These are phyloP conservation scores for Pinus albicaulis DNA, from an alignment of 75 land plant genomes.

Conservation along the genomic window DNA sequence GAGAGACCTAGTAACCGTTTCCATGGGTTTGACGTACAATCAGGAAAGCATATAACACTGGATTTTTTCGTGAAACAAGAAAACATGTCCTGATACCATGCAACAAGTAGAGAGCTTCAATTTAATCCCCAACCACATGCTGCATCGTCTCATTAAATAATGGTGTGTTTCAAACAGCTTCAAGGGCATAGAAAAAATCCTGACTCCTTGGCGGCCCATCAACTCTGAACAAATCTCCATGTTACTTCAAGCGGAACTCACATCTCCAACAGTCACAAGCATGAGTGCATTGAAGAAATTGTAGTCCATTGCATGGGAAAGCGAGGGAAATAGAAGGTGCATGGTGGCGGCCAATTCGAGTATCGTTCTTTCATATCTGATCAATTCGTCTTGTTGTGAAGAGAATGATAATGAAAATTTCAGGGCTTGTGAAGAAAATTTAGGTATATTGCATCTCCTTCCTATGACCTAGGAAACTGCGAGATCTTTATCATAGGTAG, in stretches of 20 bases:
- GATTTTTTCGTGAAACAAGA: constrained; percentile 6
- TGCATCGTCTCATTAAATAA: constrained; percentile 25
- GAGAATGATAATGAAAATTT: background rate
- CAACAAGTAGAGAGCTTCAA: constrained; percentile 1
- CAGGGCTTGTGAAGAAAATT: constrained; percentile 1
- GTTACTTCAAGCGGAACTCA: background rate
- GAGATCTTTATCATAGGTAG: background rate
- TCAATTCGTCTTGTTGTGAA: constrained; percentile 3
- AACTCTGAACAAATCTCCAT: background rate
- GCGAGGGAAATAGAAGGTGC: constrained; percentile 14
- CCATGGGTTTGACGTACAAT: constrained; percentile 26
- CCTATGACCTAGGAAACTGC: background rate
- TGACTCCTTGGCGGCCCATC: background rate
- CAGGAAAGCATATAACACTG: constrained; percentile 26
- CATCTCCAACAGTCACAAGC: background rate
- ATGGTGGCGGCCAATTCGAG: constrained; percentile 22
- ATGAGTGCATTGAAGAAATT: constrained; percentile 19
- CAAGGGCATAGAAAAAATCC: background rate
- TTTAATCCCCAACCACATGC: constrained; percentile 30
- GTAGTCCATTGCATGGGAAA: constrained; percentile 16
- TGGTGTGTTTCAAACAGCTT: constrained; percentile 14
- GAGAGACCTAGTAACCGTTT: constrained; percentile 27
- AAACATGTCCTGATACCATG: constrained; percentile 28
- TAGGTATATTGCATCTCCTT: constrained; percentile 1
- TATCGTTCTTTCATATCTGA: constrained; percentile 14